A percentile compares a stretch with the other conserved stretches of the same genome.
Conservation (phyloP, 2,329 filamentous ascomycete genomes). For the Hymenoscyphus occultus region DNA sequence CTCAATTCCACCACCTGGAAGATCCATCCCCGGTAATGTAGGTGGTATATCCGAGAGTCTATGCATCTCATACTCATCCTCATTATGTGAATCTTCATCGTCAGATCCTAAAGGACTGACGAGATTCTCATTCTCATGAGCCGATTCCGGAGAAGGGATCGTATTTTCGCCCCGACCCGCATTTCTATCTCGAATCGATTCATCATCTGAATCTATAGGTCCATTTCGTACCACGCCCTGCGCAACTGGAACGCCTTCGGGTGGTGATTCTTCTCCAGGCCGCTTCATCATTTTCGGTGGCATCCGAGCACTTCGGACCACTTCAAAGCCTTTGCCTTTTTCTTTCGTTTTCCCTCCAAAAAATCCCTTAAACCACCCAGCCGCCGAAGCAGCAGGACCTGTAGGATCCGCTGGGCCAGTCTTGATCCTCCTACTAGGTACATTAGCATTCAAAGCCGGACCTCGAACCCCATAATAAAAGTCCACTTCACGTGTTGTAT, state of each 20-base stretch:
- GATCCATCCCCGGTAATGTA: constrained; percentile 58
- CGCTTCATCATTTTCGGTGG: constrained; percentile 66
- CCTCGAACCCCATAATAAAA: constrained; percentile 95
- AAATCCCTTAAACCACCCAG: constrained; percentile 80
- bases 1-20: constrained; percentile 34
- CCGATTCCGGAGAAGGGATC: constrained; percentile 17
- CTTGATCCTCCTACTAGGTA: constrained; percentile 78
- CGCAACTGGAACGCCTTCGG: constrained; percentile 63
- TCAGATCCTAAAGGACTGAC: constrained; percentile 36
- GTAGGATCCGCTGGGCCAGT: constrained; percentile 95
- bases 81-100: constrained; percentile 47
- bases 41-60: constrained; percentile 51
- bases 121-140: constrained; percentile 28
- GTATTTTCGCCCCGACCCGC: constrained; percentile 31
- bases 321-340: constrained; percentile 94
- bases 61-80: constrained; percentile 42
- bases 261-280: constrained; percentile 64
- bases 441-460: constrained; percentile 78
- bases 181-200: constrained; percentile 42
- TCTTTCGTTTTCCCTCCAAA: constrained; percentile 87
- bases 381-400: constrained; percentile 82
- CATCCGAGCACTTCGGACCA: constrained; percentile 85
- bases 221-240: constrained; percentile 42
- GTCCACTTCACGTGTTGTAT: constrained; percentile 90
- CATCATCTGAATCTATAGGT: constrained; percentile 63